phyloP scores from a whole-genome alignment of 1,284 basidiomycete genomes.

The Inonotus hispidus region DNA sequence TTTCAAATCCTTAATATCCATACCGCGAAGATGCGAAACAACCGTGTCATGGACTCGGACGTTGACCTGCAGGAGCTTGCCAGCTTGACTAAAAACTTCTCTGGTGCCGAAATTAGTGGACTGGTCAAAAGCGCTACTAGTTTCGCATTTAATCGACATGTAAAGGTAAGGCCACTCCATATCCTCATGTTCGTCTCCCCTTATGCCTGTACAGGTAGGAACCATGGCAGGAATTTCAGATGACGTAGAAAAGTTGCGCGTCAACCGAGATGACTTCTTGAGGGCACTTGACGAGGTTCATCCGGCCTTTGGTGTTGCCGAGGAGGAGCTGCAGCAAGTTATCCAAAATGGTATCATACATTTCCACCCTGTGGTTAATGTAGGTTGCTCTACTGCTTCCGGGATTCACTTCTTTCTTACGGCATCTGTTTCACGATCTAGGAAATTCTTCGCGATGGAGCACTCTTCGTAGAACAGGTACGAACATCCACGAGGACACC shows the following conservation, averaged over 20 bases:
- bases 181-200: not conserved
- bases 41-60: conserved; percentile 86
- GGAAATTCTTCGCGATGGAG: conserved; percentile 88
- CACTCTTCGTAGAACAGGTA: conserved; percentile 94
- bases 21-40: conserved; percentile 89
- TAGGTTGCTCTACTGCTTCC: conserved; percentile 33
- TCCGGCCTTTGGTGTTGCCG: conserved; percentile 96
- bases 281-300: conserved; percentile 93
- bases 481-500: conserved; percentile 87
- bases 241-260: conserved; percentile 90
- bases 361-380: conserved; percentile 72
- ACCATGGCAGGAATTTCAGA: conserved; percentile 96
- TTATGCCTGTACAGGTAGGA: conserved; percentile 53
- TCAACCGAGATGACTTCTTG: conserved; percentile 86
- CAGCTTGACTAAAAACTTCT: conserved; percentile 91
- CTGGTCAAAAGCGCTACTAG: conserved; percentile 97
- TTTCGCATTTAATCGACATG: conserved; percentile 97
- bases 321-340: conserved; percentile 92
- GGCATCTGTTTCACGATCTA: conserved; percentile 27
- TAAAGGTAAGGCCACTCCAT: conserved; percentile 53
- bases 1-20: conserved; percentile 95
- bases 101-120: conserved; percentile 94
- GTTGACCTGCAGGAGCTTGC: conserved; percentile 88
- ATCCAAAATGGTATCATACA: conserved; percentile 98
- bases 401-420: too few relatives aligned